A percentile compares a stretch with the other conserved stretches of the same genome.
Evolutionary conservation across 2,329 filamentous ascomycete species (phyloP).

Genomic region (Dactylellina sp.): DNA sequence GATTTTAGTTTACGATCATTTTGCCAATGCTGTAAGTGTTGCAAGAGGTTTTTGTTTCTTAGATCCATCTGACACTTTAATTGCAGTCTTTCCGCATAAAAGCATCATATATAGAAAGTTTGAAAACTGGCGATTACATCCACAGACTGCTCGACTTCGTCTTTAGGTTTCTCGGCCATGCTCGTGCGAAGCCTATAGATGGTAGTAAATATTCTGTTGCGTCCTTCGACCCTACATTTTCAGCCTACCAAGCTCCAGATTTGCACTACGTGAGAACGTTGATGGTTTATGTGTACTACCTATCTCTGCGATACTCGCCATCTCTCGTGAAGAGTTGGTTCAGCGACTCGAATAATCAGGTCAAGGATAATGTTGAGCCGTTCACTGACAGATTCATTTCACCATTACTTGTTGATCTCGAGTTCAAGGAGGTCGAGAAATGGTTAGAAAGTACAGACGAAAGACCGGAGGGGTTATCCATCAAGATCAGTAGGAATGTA

Average conservation of each 20-base stretch:
- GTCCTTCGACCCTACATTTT: constrained; percentile 69
- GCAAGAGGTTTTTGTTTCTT: background rate
- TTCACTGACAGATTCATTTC: constrained; percentile 92
- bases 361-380: constrained; percentile 78
- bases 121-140: constrained; percentile 79
- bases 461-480: constrained; percentile 67
- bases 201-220: constrained; percentile 77
- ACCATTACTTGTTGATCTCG: constrained; percentile 74
- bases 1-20: constrained; percentile 90
- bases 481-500: constrained; percentile 78
- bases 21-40: constrained; percentile 72
- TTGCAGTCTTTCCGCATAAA: constrained; percentile 79
- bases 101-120: constrained; percentile 79
- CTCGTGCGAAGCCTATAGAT: constrained; percentile 76
- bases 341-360: constrained; percentile 82
- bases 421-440: constrained; percentile 74
- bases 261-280: constrained; percentile 81
- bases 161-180: constrained; percentile 86
- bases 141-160: constrained; percentile 78
- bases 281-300: constrained; percentile 79
- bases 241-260: constrained; percentile 67
- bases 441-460: constrained; percentile 73
- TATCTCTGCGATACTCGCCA: constrained; percentile 80
- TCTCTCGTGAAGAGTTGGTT: constrained; percentile 86
- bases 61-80: constrained; percentile 59